These are phyloP conservation scores for Alloascoidea africana DNA, from an alignment of 805 yeast genomes.

Conservation along the genomic window DNA sequence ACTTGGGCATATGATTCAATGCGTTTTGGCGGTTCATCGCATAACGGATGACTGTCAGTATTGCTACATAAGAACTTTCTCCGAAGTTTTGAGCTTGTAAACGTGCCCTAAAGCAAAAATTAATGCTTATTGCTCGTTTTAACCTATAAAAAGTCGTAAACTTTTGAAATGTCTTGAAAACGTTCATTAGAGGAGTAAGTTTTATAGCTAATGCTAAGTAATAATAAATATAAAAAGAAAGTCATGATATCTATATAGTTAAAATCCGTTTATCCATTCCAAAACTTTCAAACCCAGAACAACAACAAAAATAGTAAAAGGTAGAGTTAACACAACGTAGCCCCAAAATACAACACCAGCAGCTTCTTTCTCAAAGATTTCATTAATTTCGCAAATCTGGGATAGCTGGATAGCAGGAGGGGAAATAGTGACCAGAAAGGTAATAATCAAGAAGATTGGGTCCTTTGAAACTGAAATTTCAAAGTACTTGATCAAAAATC, in stretches of 20 bases:
- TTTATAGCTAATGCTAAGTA: not conserved
- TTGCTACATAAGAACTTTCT: too few relatives aligned
- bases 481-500: constrained; percentile 45
- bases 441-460: constrained; percentile 66
- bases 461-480: constrained; percentile 60
- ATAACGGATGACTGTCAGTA: too few relatives aligned
- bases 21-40: too few relatives aligned
- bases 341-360: constrained; percentile 76
- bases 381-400: constrained; percentile 67
- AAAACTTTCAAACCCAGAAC: constrained; percentile 29
- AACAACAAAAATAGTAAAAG: constrained; percentile 60
- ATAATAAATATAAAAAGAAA: not conserved
- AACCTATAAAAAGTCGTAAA: too few relatives aligned
- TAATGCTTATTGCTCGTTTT: too few relatives aligned
- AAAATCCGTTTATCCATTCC: constrained; percentile 2
- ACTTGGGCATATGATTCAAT: too few relatives aligned
- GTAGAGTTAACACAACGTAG: constrained; percentile 58
- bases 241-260: constrained; percentile 4
- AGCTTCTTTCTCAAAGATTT: constrained; percentile 68
- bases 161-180: too few relatives aligned
- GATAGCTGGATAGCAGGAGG: constrained; percentile 80
- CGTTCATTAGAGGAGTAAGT: too few relatives aligned
- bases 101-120: too few relatives aligned
- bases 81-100: too few relatives aligned
- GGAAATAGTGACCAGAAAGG: constrained; percentile 58